These are phyloP conservation scores for Tricholoma sp. DNA, from an alignment of 768 basidiomycete genomes.

Conservation along the genomic window DNA sequence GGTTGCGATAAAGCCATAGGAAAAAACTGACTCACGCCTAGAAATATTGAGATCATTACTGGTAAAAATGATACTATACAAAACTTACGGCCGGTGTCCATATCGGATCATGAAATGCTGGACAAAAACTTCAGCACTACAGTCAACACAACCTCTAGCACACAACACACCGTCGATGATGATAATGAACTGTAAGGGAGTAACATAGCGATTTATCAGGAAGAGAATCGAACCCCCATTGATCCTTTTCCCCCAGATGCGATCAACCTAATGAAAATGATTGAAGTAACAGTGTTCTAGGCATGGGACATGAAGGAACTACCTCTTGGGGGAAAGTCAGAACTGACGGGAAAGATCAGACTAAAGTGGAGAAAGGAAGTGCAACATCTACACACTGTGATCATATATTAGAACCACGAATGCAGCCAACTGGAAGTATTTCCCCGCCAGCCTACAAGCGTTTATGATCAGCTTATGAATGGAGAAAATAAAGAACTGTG, in stretches of 20 bases:
- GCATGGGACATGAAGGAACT: neutral
- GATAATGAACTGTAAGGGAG: slow-evolving; percentile 22
- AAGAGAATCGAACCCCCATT: slow-evolving; percentile 24
- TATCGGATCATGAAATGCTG: slow-evolving; percentile 20
- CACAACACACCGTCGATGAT: slow-evolving; percentile 17
- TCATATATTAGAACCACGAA: slow-evolving; percentile 15
- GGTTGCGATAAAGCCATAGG: too few species aligned
- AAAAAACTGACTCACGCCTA: slow-evolving; percentile 2
- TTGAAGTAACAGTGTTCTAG: neutral
- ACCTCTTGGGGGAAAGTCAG: slow-evolving; percentile 8
- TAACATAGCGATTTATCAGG: slow-evolving; percentile 25
- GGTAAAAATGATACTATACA: neutral
- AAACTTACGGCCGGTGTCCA: slow-evolving; percentile 17
- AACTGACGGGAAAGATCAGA: neutral
- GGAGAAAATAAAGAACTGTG: neutral
- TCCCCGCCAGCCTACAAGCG: slow-evolving; percentile 7
- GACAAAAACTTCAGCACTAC: neutral
- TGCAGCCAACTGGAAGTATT: slow-evolving; percentile 5
- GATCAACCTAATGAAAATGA: slow-evolving; percentile 16
- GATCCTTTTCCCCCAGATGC: slow-evolving; percentile 23
- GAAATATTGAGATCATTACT: neutral
- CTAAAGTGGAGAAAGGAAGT: neutral
- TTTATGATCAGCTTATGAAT: neutral
- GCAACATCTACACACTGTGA: slow-evolving; percentile 8
- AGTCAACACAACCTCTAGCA: neutral